Evolutionary conservation across 495 filamentous ascomycete species (phyloP).

Genomic region (Cenococcum geophilum): DNA sequence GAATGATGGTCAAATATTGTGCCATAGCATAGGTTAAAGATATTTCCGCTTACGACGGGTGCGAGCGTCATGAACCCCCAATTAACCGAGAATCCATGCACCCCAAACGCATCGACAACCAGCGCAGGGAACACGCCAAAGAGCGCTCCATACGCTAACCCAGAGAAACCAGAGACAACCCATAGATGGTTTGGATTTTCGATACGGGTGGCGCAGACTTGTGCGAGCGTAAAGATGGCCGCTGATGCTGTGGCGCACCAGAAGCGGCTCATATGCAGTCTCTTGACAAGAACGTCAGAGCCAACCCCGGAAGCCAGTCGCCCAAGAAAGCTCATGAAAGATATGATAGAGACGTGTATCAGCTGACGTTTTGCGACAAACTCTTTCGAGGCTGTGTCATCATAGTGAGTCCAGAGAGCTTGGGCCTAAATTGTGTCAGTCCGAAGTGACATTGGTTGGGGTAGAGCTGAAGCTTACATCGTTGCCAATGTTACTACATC

Average conservation of each 20-base stretch:
- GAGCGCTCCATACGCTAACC: slow-evolving; percentile 86
- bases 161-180: slow-evolving; percentile 74
- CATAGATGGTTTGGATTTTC: slow-evolving; percentile 71
- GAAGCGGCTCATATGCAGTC: slow-evolving; percentile 68
- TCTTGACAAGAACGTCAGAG: slow-evolving; percentile 80
- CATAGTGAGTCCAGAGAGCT: slow-evolving; percentile 76
- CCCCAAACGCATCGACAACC: slow-evolving; percentile 84
- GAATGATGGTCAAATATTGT: slow-evolving; percentile 74
- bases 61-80: slow-evolving; percentile 93
- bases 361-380: slow-evolving; percentile 81
- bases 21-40: slow-evolving; percentile 90
- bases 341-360: slow-evolving; percentile 89
- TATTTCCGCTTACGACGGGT: slow-evolving; percentile 76
- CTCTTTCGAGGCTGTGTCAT: slow-evolving; percentile 60
- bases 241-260: slow-evolving; percentile 83
- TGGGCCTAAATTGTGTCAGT: slow-evolving; percentile 30
- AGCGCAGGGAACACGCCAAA: slow-evolving; percentile 94
- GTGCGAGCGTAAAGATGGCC: slow-evolving; percentile 70
- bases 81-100: slow-evolving; percentile 60
- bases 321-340: slow-evolving; percentile 74
- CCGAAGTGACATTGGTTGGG: background rate
- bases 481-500: slow-evolving; percentile 84
- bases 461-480: slow-evolving; percentile 45
- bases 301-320: slow-evolving; percentile 78
- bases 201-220: slow-evolving; percentile 72